Conservation (phyloP, 345 rosid genomes). For the Hypericum androsaemum region DNA sequence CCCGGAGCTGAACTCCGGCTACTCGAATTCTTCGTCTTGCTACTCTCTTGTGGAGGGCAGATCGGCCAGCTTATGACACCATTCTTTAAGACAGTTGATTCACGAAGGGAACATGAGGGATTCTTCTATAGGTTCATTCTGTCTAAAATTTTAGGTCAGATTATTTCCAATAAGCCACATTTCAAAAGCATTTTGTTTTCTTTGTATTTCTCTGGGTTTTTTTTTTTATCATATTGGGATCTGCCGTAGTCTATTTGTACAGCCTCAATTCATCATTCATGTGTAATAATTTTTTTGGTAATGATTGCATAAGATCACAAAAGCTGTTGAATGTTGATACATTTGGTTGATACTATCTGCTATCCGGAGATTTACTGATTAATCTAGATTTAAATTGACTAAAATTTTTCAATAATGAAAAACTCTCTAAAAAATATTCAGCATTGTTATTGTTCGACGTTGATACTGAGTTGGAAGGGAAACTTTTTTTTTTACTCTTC, state of each 20-base stretch:
- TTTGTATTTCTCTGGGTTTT: slow-evolving; percentile 9
- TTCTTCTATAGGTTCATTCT: slow-evolving; percentile 15
- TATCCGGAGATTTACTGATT: no score
- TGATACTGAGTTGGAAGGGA: no score
- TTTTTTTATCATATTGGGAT: slow-evolving; percentile 21
- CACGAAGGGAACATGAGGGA: not conserved
- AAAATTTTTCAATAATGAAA: no score
- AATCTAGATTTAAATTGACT: no score
- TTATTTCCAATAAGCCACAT: slow-evolving; percentile 47
- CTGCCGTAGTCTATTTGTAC: slow-evolving; percentile 47
- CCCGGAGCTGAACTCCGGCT: slow-evolving; percentile 32
- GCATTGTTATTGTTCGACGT: no score
- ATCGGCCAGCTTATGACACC: slow-evolving; percentile 34
- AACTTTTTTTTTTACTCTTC: no score
- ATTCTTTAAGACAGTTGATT: not conserved
- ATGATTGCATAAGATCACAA: slow-evolving; percentile 21
- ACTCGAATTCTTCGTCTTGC: slow-evolving; percentile 28
- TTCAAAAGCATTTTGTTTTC: slow-evolving; percentile 27
- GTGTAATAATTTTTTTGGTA: slow-evolving; percentile 56
- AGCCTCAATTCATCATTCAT: slow-evolving; percentile 81
- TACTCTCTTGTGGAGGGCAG: slow-evolving; percentile 13
- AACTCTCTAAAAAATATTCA: no score
- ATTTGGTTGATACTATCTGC: no score
- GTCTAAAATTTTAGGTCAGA: slow-evolving; percentile 25
- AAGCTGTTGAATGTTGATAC: slow-evolving; percentile 1